Base-by-base conservation (phyloP, 2,329 filamentous ascomycete species). In the Aspergillus hiratsukae region DNA sequence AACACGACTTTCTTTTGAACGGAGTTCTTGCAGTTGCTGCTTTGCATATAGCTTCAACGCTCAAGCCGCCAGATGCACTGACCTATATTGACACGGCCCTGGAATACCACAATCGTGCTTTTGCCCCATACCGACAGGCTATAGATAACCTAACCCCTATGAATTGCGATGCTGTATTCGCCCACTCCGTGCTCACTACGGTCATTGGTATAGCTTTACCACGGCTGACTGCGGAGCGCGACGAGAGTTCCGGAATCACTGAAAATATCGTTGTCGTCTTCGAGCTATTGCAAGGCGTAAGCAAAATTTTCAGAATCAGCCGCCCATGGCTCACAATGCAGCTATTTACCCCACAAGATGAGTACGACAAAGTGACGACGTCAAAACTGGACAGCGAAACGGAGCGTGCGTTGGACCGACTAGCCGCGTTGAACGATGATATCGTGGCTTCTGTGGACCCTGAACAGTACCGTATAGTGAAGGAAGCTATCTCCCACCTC, bases 301-400 rank as follows among this genome's bases (percentile, higher is more conserved):
- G 61, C 28, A 73, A 73, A 3, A 74, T 74, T 23, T 64, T 68
- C 31, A 58, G 53, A 2, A 69, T 72, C 35, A 69, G 67, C 21
- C 61, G 62, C 17, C 59, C 67, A 1, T 74, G 71, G 59, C 77
- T 83, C 60, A 80, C 83, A 61, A 75, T 78, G 17, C 81, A 78
- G 71, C 69, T 83, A 1, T 83, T 82, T 65, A 77, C 72, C 25
- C 72, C 72, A 3, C 76, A 73, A 41, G 63, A 64, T 0, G 67
- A 69, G 21, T 79, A 80, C 59, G 80, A 79, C 76, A 78, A 74
- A 6, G 63, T 74, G 23, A 70, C 72, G 10, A 17, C 53, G 1
- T 52, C 52, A 3, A 55, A 54, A 19, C 31, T 72, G 27, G 71
- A 74, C 29, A 35, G 25, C 2, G 65, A 67, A 4, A 69, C 66